These are phyloP conservation scores for Backusella macrospora DNA, from an alignment of 192 early-diverging fungal genomes.

Conservation along the genomic window DNA sequence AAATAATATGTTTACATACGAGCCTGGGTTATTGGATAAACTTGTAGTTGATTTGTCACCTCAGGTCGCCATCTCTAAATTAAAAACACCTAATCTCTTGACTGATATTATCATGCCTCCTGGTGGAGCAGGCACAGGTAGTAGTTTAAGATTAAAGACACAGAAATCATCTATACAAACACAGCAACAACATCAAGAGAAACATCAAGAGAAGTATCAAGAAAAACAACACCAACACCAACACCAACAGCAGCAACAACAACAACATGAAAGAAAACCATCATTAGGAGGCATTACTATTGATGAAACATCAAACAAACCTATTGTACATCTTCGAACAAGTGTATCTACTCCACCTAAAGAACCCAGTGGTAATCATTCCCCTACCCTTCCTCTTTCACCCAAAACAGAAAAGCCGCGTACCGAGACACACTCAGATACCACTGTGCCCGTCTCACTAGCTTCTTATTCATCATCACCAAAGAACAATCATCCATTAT, in stretches of 20 bases:
- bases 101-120: conserved; percentile 14
- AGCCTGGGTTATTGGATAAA: conserved; percentile 23
- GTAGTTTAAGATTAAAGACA: neutral
- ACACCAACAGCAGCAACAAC: neutral
- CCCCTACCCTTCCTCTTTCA: neutral
- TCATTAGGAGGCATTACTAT: conserved; percentile 3
- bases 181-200: neutral
- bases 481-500: conserved; percentile 3
- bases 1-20: conserved; percentile 19
- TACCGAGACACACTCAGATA: neutral
- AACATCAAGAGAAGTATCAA: neutral
- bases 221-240: neutral
- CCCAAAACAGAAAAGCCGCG: neutral
- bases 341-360: neutral
- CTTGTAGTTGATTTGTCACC: conserved; percentile 28
- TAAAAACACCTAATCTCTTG: conserved; percentile 34
- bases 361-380: neutral
- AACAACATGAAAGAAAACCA: conserved; percentile 15
- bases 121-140: neutral
- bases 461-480: neutral
- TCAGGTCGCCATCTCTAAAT: conserved; percentile 28
- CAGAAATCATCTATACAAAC: neutral
- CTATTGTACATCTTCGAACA: conserved; percentile 9
- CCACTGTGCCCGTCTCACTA: neutral
- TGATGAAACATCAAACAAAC: neutral